These are phyloP conservation scores for Mentha longifolia DNA, from an alignment of 257 asterid genomes.

Conservation along the genomic window DNA sequence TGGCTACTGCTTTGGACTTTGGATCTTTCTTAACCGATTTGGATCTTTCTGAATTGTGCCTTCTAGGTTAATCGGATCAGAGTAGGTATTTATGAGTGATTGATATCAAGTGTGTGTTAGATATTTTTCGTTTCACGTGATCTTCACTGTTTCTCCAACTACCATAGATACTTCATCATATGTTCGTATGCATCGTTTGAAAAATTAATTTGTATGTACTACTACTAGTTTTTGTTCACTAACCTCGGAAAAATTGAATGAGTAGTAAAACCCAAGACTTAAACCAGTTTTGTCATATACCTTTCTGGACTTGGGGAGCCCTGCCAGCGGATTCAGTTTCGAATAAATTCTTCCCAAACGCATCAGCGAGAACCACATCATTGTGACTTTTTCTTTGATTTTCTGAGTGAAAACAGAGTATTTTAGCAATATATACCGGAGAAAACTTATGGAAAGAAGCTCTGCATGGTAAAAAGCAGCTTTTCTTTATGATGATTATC, in stretches of 20 bases:
- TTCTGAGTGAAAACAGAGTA: constrained; percentile 40
- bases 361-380: constrained; percentile 39
- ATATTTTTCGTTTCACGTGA: background rate
- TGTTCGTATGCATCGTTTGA: background rate
- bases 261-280: background rate
- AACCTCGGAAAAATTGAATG: background rate
- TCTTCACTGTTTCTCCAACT: background rate
- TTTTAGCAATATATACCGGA: background rate
- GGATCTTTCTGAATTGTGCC: constrained; percentile 1
- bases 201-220: background rate
- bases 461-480: background rate
- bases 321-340: constrained; percentile 21
- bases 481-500: background rate
- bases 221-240: background rate
- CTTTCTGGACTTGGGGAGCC: constrained; percentile 41
- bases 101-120: background rate
- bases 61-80: constrained; percentile 15
- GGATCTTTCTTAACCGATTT: constrained; percentile 1
- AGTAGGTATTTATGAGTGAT: background rate
- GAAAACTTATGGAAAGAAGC: constrained; percentile 12
- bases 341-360: constrained; percentile 26
- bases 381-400: constrained; percentile 42
- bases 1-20: background rate
- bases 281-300: constrained; percentile 34
- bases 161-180: background rate